Conservation (phyloP, 805 yeast genomes). For the Suhomyces canberraensis region DNA sequence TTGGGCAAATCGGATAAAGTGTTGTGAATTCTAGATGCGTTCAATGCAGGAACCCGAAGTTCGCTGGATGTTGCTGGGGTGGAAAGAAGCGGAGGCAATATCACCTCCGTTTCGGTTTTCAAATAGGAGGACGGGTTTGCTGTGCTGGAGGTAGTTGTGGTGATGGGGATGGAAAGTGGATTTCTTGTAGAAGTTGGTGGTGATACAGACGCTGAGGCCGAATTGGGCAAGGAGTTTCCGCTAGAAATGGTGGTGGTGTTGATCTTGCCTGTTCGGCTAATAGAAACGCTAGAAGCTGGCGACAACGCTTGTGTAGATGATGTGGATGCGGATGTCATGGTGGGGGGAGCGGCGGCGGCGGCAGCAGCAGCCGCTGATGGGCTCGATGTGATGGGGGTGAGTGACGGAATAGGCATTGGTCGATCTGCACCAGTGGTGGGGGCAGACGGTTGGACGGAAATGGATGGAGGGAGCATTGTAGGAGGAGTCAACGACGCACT, state of each 20-base stretch:
- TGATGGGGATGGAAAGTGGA: slow-evolving; percentile 4
- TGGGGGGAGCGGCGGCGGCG: slow-evolving; percentile 7
- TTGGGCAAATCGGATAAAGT: slow-evolving; percentile 3
- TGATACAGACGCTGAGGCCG: slow-evolving; percentile 3
- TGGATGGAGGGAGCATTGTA: slow-evolving; percentile 7
- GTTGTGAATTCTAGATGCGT: slow-evolving; percentile 1
- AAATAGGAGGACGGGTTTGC: neutral
- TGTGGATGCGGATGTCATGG: slow-evolving; percentile 1
- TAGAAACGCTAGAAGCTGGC: neutral
- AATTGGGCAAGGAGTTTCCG: slow-evolving; percentile 1
- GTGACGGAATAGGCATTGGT: slow-evolving; percentile 6
- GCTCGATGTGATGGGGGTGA: slow-evolving; percentile 11
- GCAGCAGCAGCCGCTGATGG: slow-evolving; percentile 11
- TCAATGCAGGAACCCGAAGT: slow-evolving; percentile 4
- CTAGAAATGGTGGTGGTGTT: neutral
- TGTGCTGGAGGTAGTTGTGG: neutral
- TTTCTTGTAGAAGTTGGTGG: slow-evolving; percentile 1
- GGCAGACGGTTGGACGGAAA: slow-evolving; percentile 4
- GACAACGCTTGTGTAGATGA: neutral
- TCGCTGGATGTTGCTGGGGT: slow-evolving; percentile 2
- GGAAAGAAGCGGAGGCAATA: slow-evolving; percentile 2
- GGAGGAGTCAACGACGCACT: neutral
- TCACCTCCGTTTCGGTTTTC: neutral
- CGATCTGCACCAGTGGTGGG: slow-evolving; percentile 1
- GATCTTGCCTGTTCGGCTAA: no score